Percentiles rank a stretch among this genome's conserved stretches.
Evolutionary conservation across 106 monocot genomes (phyloP).

Genomic region (Vanilla planifolia): DNA sequence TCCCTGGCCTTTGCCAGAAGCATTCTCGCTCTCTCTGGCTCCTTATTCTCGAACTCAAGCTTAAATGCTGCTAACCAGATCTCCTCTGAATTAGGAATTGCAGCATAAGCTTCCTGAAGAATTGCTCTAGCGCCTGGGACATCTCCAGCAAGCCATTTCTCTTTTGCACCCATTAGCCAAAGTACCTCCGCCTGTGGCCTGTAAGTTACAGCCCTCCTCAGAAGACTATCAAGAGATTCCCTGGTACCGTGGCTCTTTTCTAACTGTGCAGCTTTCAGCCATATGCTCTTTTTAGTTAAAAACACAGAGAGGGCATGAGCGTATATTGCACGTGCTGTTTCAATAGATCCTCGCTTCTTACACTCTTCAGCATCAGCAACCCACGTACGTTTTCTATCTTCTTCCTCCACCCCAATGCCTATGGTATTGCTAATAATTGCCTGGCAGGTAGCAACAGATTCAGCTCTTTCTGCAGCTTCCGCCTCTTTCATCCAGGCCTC

Average conservation of each 20-base stretch:
- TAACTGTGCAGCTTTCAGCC: slow-evolving; percentile 98
- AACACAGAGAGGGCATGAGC: slow-evolving; percentile 78
- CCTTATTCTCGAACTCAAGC: slow-evolving; percentile 96
- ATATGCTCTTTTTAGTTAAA: slow-evolving; percentile 90
- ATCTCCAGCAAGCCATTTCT: slow-evolving; percentile 97
- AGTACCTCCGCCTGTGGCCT: slow-evolving; percentile 90
- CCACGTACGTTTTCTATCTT: slow-evolving; percentile 95
- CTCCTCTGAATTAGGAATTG: slow-evolving; percentile 98
- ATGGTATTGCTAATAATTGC: slow-evolving; percentile 86
- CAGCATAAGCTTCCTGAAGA: slow-evolving; percentile 96
- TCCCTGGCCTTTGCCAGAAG: slow-evolving; percentile 92
- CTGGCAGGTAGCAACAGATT: slow-evolving; percentile 80
- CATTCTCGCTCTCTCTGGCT: slow-evolving; percentile 94
- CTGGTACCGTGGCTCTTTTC: slow-evolving; percentile 96
- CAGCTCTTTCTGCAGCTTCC: slow-evolving; percentile 87
- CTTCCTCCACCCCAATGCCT: slow-evolving; percentile 88
- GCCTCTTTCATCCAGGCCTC: slow-evolving; percentile 97
- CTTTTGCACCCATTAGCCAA: slow-evolving; percentile 99
- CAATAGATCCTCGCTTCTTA: slow-evolving; percentile 93
- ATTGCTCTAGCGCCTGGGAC: slow-evolving; percentile 87
- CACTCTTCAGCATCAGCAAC: slow-evolving; percentile 99
- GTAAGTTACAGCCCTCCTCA: slow-evolving; percentile 87
- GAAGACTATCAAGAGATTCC: slow-evolving; percentile 86
- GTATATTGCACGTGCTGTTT: slow-evolving; percentile 93
- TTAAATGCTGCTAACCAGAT: slow-evolving; percentile 96